phyloP scores from a whole-genome alignment of 768 basidiomycete genomes.

The Mycena sanguinolenta region DNA sequence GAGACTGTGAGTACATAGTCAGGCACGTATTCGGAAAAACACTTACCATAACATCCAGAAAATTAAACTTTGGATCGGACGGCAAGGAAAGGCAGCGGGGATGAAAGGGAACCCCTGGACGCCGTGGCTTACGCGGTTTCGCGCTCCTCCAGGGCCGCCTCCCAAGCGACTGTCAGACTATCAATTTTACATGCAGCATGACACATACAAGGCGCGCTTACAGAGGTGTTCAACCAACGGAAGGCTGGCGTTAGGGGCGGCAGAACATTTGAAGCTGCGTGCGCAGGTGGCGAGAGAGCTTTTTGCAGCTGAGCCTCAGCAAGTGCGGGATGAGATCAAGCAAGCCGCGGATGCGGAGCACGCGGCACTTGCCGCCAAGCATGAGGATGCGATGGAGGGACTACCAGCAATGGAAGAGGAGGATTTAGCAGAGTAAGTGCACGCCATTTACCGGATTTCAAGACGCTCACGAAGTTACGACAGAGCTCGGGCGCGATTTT shows the following conservation, averaged over 20 bases:
- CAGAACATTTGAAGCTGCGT: not conserved
- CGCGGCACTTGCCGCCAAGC: not conserved
- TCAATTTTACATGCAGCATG: slow-evolving; percentile 11
- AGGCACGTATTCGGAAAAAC: too few relatives aligned
- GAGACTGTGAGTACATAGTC: not conserved
- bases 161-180: not conserved
- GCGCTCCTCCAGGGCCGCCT: not conserved
- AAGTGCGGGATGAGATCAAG: not conserved
- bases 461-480: too few relatives aligned
- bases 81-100: not conserved
- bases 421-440: not conserved
- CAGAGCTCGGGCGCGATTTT: not conserved
- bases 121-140: not conserved
- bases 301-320: not conserved
- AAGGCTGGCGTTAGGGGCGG: too few relatives aligned
- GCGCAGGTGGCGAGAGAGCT: not conserved
- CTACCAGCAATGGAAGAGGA: not conserved
- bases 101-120: not conserved
- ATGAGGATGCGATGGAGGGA: not conserved
- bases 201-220: not conserved
- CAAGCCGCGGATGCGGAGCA: not conserved
- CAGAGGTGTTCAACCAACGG: not conserved
- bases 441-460: too few relatives aligned
- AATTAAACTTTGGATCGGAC: not conserved
- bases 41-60: not conserved